Evolutionary conservation across 2,329 filamentous ascomycete genomes (phyloP).

Genomic region (Emergomyces pasteurianus): DNA sequence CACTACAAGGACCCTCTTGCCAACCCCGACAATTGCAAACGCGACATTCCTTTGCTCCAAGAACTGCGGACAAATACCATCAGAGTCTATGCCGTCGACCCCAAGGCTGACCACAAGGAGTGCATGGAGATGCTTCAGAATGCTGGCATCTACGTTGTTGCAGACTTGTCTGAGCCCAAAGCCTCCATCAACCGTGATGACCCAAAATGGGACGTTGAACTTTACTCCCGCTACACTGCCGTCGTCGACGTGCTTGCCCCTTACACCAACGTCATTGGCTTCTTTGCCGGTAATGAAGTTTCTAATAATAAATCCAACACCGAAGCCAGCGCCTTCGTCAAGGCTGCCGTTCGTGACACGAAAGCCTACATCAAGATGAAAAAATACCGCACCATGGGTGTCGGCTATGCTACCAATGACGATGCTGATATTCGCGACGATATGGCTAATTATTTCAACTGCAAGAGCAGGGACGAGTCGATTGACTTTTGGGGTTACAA

Average conservation of each 20-base stretch:
- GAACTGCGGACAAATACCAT: conserved; percentile 82
- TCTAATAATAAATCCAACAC: conserved; percentile 85
- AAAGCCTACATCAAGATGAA: conserved; percentile 85
- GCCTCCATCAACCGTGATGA: conserved; percentile 74
- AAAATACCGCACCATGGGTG: conserved; percentile 65
- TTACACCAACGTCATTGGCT: conserved; percentile 88
- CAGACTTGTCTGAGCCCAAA: conserved; percentile 72
- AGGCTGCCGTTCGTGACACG: conserved; percentile 91
- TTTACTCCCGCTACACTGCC: conserved; percentile 68
- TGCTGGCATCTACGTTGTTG: conserved; percentile 88
- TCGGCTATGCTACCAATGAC: conserved; percentile 94
- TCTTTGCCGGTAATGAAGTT: conserved; percentile 98
- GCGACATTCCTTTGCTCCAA: conserved; percentile 71
- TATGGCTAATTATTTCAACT: conserved; percentile 91
- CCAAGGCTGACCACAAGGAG: conserved; percentile 59
- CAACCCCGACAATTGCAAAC: conserved; percentile 57
- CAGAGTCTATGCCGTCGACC: conserved; percentile 88
- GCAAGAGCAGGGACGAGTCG: conserved; percentile 44
- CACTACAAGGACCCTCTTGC: conserved; percentile 75
- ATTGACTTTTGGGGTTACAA: conserved; percentile 99
- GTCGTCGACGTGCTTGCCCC: conserved; percentile 72
- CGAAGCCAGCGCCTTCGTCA: conserved; percentile 81
- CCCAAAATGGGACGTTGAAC: conserved; percentile 64
- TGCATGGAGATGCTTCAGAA: conserved; percentile 78
- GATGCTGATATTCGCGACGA: conserved; percentile 69